Evolutionary conservation across 1,139 yeast species (phyloP).

Genomic region (Candida dubliniensis): DNA sequence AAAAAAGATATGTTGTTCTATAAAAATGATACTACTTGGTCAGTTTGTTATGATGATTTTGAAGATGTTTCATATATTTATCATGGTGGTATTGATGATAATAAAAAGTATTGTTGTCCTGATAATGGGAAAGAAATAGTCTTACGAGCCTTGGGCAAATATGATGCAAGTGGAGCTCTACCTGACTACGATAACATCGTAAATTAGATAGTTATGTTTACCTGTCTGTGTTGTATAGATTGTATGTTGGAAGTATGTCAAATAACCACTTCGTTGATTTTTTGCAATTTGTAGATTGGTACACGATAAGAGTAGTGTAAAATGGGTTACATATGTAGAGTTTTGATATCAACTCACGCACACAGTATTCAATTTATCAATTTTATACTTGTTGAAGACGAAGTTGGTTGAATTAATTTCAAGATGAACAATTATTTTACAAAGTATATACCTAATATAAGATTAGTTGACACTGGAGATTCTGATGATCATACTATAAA

Average conservation of each 20-base stretch:
- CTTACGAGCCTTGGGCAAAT: slow-evolving; percentile 9
- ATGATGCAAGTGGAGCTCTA: slow-evolving; percentile 10
- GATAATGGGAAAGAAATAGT: slow-evolving; percentile 6
- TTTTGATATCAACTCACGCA: too few species aligned
- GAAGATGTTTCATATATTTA: slow-evolving; percentile 7
- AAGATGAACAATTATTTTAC: slow-evolving; percentile 22
- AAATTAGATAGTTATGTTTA: too few species aligned
- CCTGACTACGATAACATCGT: slow-evolving; percentile 6
- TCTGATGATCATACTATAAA: slow-evolving; percentile 2
- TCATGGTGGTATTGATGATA: slow-evolving; percentile 7
- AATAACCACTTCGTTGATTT: not conserved
- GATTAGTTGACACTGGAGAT: slow-evolving; percentile 7
- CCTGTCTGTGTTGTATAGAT: too few species aligned
- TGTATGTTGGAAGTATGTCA: too few species aligned
- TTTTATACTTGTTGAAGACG: too few species aligned
- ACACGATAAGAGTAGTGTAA: too few species aligned
- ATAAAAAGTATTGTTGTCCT: slow-evolving; percentile 5
- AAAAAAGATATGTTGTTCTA: slow-evolving; percentile 3
- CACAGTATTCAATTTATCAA: too few species aligned
- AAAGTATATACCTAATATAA: slow-evolving; percentile 21
- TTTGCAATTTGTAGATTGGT: not conserved
- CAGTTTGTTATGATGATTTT: slow-evolving; percentile 6
- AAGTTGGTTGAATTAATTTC: too few species aligned
- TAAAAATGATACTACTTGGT: slow-evolving; percentile 6
- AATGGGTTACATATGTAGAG: too few species aligned